Evolutionary conservation across 179 eudicot genomes (phyloP), one percentile per base, ranked within the genome.

Genomic region (Pouteria campechiana): DNA sequence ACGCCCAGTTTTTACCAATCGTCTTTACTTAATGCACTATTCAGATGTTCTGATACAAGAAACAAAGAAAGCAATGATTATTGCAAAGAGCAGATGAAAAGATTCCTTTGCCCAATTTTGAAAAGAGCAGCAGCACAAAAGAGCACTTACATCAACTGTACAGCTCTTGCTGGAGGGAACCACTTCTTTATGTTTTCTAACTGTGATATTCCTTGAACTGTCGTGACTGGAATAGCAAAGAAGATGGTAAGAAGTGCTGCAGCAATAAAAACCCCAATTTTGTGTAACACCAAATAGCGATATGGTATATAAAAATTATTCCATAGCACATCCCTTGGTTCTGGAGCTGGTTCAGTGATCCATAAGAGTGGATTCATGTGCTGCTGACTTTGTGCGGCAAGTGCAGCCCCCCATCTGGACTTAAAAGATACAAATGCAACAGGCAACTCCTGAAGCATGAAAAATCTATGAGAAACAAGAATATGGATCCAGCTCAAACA

Each of bases 291-390:
- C 23, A 84, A 42, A 35, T 54, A 75, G 50, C 69, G 67, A 50
- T 69, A 75, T 15, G 93, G 81, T 32, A 74, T 75, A 46, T 74
- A 71, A 63, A 89, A 52, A 65, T 78, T 84, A 46, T 36, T 64
- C 97, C 97, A 89, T n/a, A 81, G 46, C 18, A 89, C 73, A 62
- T 89, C 95, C 56, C 97, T 84, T 15, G 97, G 95, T 57, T 84
- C 97, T 40, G 95, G 95, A 35, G 97, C 88, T 69, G 68, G 63
- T 59, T 84, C 85, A 21, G 97, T 89, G 41, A 75, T 74, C 97
- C 95, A 89, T 31, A 73, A 14, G 46, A 89, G 72, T 27, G 97
- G 93, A 66, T 89, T 74, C 37, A 81, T 45, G 59, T 67, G 77
- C 53, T 89, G 97, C 63, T 71, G 95, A 34, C 93, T 75, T 64